Conservation (phyloP, 495 filamentous ascomycete genomes). For the Lineolata rhizophorae region DNA sequence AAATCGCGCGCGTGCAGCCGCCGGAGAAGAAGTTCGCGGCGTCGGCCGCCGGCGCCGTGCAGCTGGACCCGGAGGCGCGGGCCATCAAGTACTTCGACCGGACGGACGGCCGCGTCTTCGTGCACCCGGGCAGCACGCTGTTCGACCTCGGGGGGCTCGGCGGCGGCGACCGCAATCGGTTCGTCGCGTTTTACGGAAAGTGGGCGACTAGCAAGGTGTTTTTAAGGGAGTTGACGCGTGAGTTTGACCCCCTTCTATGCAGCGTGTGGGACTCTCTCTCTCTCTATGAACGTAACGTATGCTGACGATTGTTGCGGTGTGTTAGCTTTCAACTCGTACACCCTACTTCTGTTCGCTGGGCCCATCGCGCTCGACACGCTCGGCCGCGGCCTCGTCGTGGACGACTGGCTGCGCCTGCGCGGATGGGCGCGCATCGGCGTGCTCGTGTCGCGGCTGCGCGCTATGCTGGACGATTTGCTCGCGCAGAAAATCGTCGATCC, state of each 20-base stretch:
- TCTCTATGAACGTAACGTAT: too few species aligned
- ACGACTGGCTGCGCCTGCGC: slow-evolving; percentile 74
- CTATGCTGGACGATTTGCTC: slow-evolving; percentile 69
- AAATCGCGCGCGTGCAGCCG: slow-evolving; percentile 74
- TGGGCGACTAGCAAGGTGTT: slow-evolving; percentile 82
- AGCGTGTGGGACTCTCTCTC: slow-evolving; percentile 1
- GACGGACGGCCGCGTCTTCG: slow-evolving; percentile 72
- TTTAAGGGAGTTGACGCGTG: slow-evolving; percentile 71
- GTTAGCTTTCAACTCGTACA: slow-evolving; percentile 73
- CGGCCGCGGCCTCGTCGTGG: slow-evolving; percentile 72
- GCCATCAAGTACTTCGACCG: slow-evolving; percentile 83
- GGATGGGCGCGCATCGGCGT: slow-evolving; percentile 94
- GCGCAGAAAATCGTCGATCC: slow-evolving; percentile 61
- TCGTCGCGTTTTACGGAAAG: slow-evolving; percentile 72
- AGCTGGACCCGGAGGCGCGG: slow-evolving; percentile 75
- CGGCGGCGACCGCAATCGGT: slow-evolving; percentile 30
- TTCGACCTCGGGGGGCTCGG: slow-evolving; percentile 61
- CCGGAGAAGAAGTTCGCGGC: slow-evolving; percentile 88
- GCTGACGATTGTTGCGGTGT: background rate
- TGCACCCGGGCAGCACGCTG: slow-evolving; percentile 70
- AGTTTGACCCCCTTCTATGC: slow-evolving; percentile 21
- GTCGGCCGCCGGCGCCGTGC: slow-evolving; percentile 66
- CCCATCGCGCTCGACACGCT: slow-evolving; percentile 66
- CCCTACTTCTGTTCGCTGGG: slow-evolving; percentile 76
- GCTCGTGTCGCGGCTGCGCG: slow-evolving; percentile 58